Conservation (phyloP, 1,284 basidiomycete species). For the Pseudozyma sp. region DNA sequence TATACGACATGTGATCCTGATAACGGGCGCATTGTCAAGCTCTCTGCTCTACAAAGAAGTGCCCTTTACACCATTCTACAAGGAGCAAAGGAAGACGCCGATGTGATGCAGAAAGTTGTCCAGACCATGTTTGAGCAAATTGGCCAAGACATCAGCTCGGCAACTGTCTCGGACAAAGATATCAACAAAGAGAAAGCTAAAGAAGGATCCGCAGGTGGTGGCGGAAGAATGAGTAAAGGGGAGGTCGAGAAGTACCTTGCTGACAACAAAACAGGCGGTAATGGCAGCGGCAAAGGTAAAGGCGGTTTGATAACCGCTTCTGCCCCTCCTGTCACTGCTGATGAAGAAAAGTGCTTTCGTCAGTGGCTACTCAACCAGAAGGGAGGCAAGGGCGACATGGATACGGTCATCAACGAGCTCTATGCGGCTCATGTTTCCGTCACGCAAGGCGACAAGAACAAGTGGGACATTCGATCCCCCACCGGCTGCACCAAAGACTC, state of each 20-base stretch:
- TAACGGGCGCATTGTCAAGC: not conserved
- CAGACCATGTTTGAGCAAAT: not conserved
- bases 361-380: not conserved
- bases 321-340: not conserved
- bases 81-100: not conserved
- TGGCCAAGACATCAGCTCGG: not conserved
- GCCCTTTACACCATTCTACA: not conserved
- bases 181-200: no score
- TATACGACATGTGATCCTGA: slow-evolving; percentile 6
- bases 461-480: slow-evolving; percentile 5
- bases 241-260: not conserved
- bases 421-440: slow-evolving; percentile 21
- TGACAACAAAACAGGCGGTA: not conserved
- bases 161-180: no score
- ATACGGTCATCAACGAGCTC: slow-evolving; percentile 35
- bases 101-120: not conserved
- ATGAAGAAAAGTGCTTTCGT: slow-evolving; percentile 8
- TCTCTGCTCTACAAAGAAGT: not conserved
- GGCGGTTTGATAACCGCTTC: not conserved
- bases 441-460: not conserved
- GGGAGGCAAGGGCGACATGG: not conserved
- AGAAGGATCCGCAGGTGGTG: not conserved
- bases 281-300: not conserved
- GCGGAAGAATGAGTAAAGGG: not conserved
- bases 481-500: slow-evolving; percentile 11